phyloP scores from a whole-genome alignment of 495 filamentous ascomycete species.

The Xylaria castorea region DNA sequence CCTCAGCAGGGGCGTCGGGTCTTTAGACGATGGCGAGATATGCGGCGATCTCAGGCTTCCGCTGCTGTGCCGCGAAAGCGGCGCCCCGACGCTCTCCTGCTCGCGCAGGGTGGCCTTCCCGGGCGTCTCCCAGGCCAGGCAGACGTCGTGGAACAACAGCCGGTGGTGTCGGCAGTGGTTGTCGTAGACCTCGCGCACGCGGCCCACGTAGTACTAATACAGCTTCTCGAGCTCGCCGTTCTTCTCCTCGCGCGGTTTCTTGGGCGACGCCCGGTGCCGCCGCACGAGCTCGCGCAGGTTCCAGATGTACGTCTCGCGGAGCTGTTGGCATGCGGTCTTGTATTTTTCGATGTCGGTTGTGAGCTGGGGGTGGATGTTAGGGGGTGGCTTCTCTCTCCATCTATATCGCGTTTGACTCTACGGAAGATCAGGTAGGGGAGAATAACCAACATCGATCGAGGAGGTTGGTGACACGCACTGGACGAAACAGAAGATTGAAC shows the following conservation, averaged over 20 bases:
- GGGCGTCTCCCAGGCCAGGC: constrained; percentile 35
- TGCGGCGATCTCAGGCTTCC: background rate
- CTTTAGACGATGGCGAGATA: background rate
- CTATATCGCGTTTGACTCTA: background rate
- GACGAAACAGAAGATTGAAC: constrained; percentile 2
- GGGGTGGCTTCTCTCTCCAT: background rate
- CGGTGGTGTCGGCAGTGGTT: constrained; percentile 38
- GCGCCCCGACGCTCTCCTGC: background rate
- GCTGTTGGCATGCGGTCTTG: constrained; percentile 27
- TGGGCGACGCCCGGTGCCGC: constrained; percentile 30
- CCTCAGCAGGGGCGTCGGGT: background rate
- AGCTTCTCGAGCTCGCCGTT: constrained; percentile 33
- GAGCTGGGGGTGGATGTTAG: constrained; percentile 27
- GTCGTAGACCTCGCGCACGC: constrained; percentile 38
- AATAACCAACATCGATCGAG: background rate
- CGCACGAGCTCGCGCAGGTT: constrained; percentile 35
- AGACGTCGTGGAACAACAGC: constrained; percentile 36
- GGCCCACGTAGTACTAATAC: constrained; percentile 40
- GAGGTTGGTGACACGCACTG: background rate
- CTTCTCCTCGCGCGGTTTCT: constrained; percentile 29
- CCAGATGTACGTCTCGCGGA: constrained; percentile 36
- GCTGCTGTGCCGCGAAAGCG: constrained; percentile 8
- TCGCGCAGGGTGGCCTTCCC: constrained; percentile 29
- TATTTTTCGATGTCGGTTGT: constrained; percentile 37
- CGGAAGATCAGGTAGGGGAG: background rate